Evolutionary conservation across 768 basidiomycete genomes (phyloP).

Genomic region (Tremella mesenterica): DNA sequence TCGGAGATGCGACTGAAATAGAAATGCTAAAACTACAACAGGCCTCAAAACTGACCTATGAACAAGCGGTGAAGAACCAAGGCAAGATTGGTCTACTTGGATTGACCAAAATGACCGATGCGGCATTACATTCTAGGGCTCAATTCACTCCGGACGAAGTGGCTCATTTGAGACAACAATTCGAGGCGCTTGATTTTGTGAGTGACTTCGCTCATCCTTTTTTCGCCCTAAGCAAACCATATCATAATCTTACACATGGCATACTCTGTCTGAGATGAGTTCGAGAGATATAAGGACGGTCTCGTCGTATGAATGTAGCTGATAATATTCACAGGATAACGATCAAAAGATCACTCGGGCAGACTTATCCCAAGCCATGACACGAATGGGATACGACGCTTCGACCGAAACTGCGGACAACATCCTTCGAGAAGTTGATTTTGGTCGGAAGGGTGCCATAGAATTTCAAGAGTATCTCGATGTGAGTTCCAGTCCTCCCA

Average conservation of each 20-base stretch:
- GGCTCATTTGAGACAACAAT: conserved; percentile 45
- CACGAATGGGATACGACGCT: conserved; percentile 60
- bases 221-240: background rate
- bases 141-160: conserved; percentile 54
- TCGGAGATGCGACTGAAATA: background rate
- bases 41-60: conserved; percentile 34
- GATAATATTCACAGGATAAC: conserved; percentile 46
- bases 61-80: conserved; percentile 29
- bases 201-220: conserved; percentile 2
- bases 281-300: too few relatives aligned
- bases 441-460: conserved; percentile 50
- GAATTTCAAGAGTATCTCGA: conserved; percentile 82
- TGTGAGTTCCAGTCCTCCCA: conserved; percentile 48
- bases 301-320: too few relatives aligned
- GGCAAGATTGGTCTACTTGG: conserved; percentile 28
- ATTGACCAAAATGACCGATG: conserved; percentile 31
- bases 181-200: conserved; percentile 44
- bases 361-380: conserved; percentile 66
- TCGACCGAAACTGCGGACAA: conserved; percentile 35
- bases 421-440: conserved; percentile 46
- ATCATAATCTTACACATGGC: background rate
- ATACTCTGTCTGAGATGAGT: too few relatives aligned
- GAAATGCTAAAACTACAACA: too few relatives aligned
- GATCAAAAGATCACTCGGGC: conserved; percentile 55
- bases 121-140: conserved; percentile 49